Evolutionary conservation across 306 rosid species (phyloP).

Genomic region (Lablab purpureus): DNA sequence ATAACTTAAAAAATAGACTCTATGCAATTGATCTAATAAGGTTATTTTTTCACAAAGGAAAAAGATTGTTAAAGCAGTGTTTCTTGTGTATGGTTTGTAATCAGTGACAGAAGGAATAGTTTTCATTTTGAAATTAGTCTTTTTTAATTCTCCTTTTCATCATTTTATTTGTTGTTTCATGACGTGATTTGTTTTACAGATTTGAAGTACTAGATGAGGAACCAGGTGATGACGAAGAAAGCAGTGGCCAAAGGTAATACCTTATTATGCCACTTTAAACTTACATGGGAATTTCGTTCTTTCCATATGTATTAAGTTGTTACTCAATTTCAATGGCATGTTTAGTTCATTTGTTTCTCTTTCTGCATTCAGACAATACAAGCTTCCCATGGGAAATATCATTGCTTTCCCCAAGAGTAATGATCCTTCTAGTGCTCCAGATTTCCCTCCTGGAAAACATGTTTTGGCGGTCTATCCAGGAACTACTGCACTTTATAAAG

Average conservation of each 20-base stretch:
- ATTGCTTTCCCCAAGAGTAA: conserved; percentile 93
- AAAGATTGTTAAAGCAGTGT: background rate
- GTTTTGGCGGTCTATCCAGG: conserved; percentile 99
- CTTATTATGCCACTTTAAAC: conserved; percentile 5
- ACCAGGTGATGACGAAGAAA: conserved; percentile 95
- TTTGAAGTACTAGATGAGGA: conserved; percentile 97
- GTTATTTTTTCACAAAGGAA: background rate
- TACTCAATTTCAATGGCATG: background rate
- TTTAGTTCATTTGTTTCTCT: conserved; percentile 29
- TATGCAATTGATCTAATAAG: background rate
- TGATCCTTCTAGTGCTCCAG: conserved; percentile 76
- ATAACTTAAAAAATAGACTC: conserved; percentile 2
- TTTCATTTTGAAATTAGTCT: conserved; percentile 7
- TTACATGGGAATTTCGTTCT: background rate
- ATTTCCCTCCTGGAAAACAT: conserved; percentile 80
- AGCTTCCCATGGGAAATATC: conserved; percentile 83
- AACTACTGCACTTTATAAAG: conserved; percentile 97
- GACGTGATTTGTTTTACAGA: conserved; percentile 58
- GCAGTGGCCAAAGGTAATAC: conserved; percentile 79
- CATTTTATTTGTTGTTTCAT: conserved; percentile 32
- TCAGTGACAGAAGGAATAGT: background rate
- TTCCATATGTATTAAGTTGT: conserved; percentile 8
- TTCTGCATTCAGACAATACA: conserved; percentile 73
- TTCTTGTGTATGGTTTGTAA: conserved; percentile 26
- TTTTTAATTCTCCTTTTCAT: conserved; percentile 13